Percentiles rank a stretch among this genome's conserved stretches.
Evolutionary conservation across 352 stramenopile genomes (phyloP).

Genomic region (Pythium periplocum): DNA sequence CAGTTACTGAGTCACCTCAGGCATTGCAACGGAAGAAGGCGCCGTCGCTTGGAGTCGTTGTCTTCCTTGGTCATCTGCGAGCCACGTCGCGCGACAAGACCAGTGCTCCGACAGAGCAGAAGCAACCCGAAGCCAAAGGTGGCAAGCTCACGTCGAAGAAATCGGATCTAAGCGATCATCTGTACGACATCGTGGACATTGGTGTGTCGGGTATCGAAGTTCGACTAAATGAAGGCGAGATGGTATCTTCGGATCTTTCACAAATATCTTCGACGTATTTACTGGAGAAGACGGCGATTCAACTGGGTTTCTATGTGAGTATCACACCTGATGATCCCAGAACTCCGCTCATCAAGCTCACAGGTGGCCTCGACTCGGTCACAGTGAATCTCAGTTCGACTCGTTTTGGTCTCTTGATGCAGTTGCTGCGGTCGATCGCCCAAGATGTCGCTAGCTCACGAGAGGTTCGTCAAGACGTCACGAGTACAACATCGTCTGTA

Average conservation of each 20-base stretch:
- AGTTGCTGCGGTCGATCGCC: constrained; percentile 60
- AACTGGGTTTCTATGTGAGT: constrained; percentile 71
- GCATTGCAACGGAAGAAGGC: constrained; percentile 9
- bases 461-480: background rate
- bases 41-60: constrained; percentile 43
- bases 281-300: constrained; percentile 70
- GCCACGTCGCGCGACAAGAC: constrained; percentile 35
- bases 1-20: constrained; percentile 39
- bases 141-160: no score
- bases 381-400: constrained; percentile 63
- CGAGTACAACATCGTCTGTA: no score
- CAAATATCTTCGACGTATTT: constrained; percentile 28
- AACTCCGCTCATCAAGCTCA: constrained; percentile 72
- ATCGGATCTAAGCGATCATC: constrained; percentile 11
- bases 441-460: constrained; percentile 53
- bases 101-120: no score
- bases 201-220: constrained; percentile 76
- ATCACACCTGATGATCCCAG: constrained; percentile 73
- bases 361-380: constrained; percentile 63
- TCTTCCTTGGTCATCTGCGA: constrained; percentile 75
- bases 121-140: no score
- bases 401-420: constrained; percentile 54
- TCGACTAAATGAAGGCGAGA: constrained; percentile 28
- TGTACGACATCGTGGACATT: constrained; percentile 82
- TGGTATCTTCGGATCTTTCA: background rate